Percentiles rank a stretch among this genome's conserved stretches.
phyloP scores from a whole-genome alignment of 768 basidiomycete species.

The Lenzites betulinus region DNA sequence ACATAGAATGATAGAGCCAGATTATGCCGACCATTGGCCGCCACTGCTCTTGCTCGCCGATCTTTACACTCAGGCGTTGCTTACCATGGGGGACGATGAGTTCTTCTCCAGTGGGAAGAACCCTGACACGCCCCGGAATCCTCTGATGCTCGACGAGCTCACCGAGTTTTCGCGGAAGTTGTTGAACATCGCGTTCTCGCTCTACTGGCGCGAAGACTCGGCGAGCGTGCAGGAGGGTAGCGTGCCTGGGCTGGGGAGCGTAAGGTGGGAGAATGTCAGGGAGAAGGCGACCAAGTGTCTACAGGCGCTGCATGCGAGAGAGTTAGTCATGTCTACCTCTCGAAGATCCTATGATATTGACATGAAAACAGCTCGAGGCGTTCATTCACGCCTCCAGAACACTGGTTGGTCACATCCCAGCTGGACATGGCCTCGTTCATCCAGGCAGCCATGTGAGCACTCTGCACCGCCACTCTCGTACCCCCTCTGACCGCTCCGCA shows the following conservation, averaged over 20 bases:
- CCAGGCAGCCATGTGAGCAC: slow-evolving; percentile 78
- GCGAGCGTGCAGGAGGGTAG: slow-evolving; percentile 41
- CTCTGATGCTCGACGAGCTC: slow-evolving; percentile 82
- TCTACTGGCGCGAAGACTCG: slow-evolving; percentile 67
- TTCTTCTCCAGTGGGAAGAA: slow-evolving; percentile 65
- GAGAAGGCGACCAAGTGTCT: slow-evolving; percentile 78
- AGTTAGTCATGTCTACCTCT: slow-evolving; percentile 54
- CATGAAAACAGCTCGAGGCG: slow-evolving; percentile 64
- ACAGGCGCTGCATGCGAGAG: slow-evolving; percentile 81
- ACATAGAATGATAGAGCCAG: slow-evolving; percentile 39
- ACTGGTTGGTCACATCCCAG: slow-evolving; percentile 75
- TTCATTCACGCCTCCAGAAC: slow-evolving; percentile 78
- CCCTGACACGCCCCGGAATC: slow-evolving; percentile 55
- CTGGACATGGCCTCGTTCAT: slow-evolving; percentile 74
- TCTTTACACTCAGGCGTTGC: slow-evolving; percentile 78
- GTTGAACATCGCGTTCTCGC: slow-evolving; percentile 79
- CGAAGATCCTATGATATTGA: background rate
- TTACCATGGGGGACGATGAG: slow-evolving; percentile 96
- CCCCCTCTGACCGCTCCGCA: slow-evolving; percentile 28
- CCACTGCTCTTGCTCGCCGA: slow-evolving; percentile 78
- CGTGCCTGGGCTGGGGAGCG: slow-evolving; percentile 40
- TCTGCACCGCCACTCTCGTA: background rate
- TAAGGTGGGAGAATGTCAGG: slow-evolving; percentile 69
- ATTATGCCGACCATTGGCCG: slow-evolving; percentile 55
- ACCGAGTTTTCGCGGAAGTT: slow-evolving; percentile 72